Conservation (phyloP, 441 rosid species). For the Lepidium campestre region DNA sequence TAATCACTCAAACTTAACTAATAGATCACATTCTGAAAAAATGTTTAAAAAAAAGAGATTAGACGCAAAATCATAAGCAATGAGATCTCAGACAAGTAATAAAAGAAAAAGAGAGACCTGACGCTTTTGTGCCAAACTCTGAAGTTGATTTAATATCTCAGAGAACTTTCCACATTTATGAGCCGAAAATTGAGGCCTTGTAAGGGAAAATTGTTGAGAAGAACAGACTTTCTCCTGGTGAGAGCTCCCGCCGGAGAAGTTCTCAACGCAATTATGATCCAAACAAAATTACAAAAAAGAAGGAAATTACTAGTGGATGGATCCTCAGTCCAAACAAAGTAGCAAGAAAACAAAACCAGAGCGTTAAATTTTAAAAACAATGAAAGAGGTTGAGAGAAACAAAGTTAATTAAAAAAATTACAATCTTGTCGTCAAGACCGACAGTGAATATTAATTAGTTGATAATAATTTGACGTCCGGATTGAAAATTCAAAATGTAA, state of each 20-base stretch:
- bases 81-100: neutral
- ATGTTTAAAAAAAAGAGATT: neutral
- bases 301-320: neutral
- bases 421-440: slow-evolving; percentile 48
- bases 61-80: neutral
- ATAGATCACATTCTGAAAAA: neutral
- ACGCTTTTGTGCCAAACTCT: neutral
- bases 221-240: slow-evolving; percentile 14
- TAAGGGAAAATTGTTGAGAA: neutral
- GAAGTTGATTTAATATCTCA: neutral
- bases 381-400: neutral
- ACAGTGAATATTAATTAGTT: slow-evolving; percentile 51
- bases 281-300: neutral
- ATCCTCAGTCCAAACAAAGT: neutral
- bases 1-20: neutral
- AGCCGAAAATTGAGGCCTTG: neutral
- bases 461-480: slow-evolving; percentile 69
- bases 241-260: slow-evolving; percentile 1
- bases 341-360: slow-evolving; percentile 1
- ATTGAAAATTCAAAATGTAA: slow-evolving; percentile 30
- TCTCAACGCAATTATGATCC: slow-evolving; percentile 16
- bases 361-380: neutral
- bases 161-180: neutral
- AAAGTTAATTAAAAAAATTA: too few species aligned
- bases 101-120: neutral